Percentiles rank a stretch among this genome's conserved stretches.
phyloP scores from a whole-genome alignment of 2,329 filamentous ascomycete species.

The Talaromyces rugulosus region DNA sequence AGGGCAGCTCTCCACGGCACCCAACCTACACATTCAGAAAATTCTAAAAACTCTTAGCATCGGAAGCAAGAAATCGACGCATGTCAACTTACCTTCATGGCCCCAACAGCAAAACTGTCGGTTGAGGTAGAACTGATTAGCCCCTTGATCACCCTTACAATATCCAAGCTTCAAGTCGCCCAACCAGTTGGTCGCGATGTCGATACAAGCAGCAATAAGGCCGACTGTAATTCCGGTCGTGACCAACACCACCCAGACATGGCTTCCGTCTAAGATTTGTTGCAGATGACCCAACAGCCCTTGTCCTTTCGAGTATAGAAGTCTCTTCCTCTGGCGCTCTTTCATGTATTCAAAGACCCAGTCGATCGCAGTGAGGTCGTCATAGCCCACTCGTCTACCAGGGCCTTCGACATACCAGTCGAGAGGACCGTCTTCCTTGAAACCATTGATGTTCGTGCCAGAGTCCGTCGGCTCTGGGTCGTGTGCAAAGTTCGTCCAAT shows the following conservation, averaged over 20 bases:
- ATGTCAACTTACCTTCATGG: conserved; percentile 56
- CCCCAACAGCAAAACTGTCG: conserved; percentile 91
- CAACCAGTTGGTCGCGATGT: conserved; percentile 88
- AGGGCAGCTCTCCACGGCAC: conserved; percentile 75
- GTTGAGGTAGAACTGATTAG: conserved; percentile 86
- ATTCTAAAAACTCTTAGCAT: conserved; percentile 45
- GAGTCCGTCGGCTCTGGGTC: background rate
- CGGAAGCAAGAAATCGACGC: background rate
- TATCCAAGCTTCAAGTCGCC: conserved; percentile 88
- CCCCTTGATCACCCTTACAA: conserved; percentile 71
- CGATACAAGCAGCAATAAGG: conserved; percentile 78
- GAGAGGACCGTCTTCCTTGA: conserved; percentile 39
- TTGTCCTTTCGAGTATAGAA: conserved; percentile 63
- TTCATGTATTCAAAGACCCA: conserved; percentile 99
- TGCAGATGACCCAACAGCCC: conserved; percentile 70
- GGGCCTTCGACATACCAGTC: conserved; percentile 93
- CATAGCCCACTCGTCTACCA: conserved; percentile 86
- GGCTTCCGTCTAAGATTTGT: conserved; percentile 74
- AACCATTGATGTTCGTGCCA: conserved; percentile 22
- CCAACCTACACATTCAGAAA: conserved; percentile 81
- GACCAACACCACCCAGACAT: conserved; percentile 87
- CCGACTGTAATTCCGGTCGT: conserved; percentile 81
- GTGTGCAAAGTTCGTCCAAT: conserved; percentile 18
- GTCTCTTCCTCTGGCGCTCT: conserved; percentile 81
- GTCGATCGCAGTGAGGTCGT: conserved; percentile 94